phyloP scores from a whole-genome alignment of 768 basidiomycete genomes.

The Candolleomyces eurysporus region DNA sequence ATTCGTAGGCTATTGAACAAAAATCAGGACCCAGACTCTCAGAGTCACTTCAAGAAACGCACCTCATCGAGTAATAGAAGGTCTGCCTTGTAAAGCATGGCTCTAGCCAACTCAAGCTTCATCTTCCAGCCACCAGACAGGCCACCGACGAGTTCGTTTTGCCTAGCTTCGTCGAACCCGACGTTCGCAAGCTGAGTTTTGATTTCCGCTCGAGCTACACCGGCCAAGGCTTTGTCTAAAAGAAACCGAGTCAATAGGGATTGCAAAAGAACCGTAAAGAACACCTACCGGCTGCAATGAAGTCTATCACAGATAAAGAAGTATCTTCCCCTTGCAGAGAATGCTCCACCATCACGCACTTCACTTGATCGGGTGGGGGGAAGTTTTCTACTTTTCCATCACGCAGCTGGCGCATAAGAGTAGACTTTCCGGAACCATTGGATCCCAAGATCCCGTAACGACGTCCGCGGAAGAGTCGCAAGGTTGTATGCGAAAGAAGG shows the following conservation, averaged over 20 bases:
- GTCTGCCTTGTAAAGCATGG: conserved; percentile 95
- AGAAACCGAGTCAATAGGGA: conserved; percentile 4
- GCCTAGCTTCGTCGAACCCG: conserved; percentile 86
- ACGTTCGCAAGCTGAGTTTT: conserved; percentile 79
- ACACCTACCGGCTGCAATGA: conserved; percentile 75
- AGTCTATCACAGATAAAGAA: conserved; percentile 79
- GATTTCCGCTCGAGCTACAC: conserved; percentile 68
- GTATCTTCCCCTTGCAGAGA: conserved; percentile 92
- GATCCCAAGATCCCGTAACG: conserved; percentile 94
- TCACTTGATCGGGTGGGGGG: conserved; percentile 81
- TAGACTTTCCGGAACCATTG: conserved; percentile 97
- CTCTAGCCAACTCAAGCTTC: conserved; percentile 94
- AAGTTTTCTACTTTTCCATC: conserved; percentile 97
- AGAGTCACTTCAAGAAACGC: conserved; percentile 9
- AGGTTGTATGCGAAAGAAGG: conserved; percentile 88
- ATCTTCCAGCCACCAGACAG: conserved; percentile 99
- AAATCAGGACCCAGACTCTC: neutral
- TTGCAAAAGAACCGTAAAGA: neutral
- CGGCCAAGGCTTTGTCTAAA: conserved; percentile 66
- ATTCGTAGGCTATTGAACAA: conserved; percentile 69
- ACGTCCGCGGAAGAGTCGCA: conserved; percentile 85
- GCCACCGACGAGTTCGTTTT: conserved; percentile 81
- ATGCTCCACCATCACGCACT: conserved; percentile 97
- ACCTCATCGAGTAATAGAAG: conserved; percentile 85
- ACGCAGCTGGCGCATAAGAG: conserved; percentile 91